These are phyloP conservation scores for Aspergillus coremiiformis DNA, from an alignment of 495 filamentous ascomycete species.

Conservation along the genomic window DNA sequence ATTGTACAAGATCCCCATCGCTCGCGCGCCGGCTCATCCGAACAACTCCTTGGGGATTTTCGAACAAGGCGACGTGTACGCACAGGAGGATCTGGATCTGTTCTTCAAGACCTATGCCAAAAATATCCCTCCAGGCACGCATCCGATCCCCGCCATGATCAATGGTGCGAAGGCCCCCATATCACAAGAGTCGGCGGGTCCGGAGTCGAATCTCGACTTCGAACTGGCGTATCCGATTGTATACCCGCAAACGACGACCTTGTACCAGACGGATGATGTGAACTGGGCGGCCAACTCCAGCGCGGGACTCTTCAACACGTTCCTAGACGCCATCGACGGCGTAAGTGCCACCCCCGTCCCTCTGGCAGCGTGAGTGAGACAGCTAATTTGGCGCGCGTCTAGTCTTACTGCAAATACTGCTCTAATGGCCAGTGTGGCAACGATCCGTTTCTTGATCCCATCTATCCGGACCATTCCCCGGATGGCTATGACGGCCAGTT, in stretches of 20 bases:
- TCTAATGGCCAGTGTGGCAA: conserved; percentile 17
- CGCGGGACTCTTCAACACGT: conserved; percentile 38
- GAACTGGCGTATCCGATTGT: conserved; percentile 45
- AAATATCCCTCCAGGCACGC: conserved; percentile 27
- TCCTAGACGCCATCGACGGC: conserved; percentile 56
- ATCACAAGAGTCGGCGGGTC: conserved; percentile 22
- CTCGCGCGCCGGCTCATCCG: conserved; percentile 25
- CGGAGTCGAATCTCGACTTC: conserved; percentile 47
- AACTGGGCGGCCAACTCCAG: conserved; percentile 27
- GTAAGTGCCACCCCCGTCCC: too few relatives aligned
- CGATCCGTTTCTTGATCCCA: conserved; percentile 46
- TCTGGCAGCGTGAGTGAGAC: too few relatives aligned
- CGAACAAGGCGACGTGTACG: conserved; percentile 36
- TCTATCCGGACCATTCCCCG: conserved; percentile 47
- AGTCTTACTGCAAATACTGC: conserved; percentile 40
- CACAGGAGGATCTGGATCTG: conserved; percentile 50
- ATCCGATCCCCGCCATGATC: conserved; percentile 34
- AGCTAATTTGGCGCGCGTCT: not conserved
- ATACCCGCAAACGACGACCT: conserved; percentile 51
- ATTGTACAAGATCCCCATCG: conserved; percentile 38
- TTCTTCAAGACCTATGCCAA: conserved; percentile 44
- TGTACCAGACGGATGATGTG: conserved; percentile 54
- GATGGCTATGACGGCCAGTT: conserved; percentile 50
- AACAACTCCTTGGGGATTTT: conserved; percentile 41
- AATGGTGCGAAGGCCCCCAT: conserved; percentile 38